phyloP scores from a whole-genome alignment of 1,284 basidiomycete genomes.

The Microbotryomycetes sp. region DNA sequence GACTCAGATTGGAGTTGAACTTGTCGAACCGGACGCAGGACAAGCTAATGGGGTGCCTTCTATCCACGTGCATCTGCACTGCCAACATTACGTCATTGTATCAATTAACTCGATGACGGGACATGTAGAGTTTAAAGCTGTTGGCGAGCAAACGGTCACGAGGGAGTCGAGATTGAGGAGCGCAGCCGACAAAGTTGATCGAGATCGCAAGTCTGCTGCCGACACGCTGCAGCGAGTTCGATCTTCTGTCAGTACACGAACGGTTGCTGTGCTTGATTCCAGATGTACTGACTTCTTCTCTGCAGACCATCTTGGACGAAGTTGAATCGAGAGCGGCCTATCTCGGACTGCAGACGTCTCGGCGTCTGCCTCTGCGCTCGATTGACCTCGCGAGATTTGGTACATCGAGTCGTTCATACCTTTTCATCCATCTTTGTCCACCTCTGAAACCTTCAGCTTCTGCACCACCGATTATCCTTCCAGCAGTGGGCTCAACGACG shows the following conservation, averaged over 20 bases:
- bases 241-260: slow-evolving; percentile 4
- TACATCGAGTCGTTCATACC: slow-evolving; percentile 3
- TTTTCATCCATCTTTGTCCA: slow-evolving; percentile 18
- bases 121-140: slow-evolving; percentile 16
- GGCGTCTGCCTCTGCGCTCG: slow-evolving; percentile 14
- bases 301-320: slow-evolving; percentile 28
- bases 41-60: slow-evolving; percentile 2
- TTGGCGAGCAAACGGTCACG: not conserved
- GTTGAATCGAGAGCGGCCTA: slow-evolving; percentile 15
- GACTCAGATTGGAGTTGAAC: not conserved
- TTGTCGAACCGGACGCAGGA: not conserved
- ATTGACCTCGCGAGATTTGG: slow-evolving; percentile 9
- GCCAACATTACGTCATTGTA: slow-evolving; percentile 5
- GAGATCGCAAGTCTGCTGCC: not conserved
- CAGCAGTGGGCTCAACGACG: not conserved
- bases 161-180: slow-evolving; percentile 7
- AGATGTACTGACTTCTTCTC: not conserved
- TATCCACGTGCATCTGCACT: slow-evolving; percentile 16
- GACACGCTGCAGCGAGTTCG: slow-evolving; percentile 8
- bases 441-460: not conserved
- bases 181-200: slow-evolving; percentile 13
- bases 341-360: slow-evolving; percentile 13
- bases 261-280: not conserved
- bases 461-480: not conserved
- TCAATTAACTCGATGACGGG: slow-evolving; percentile 14